phyloP scores from a whole-genome alignment of 1,284 basidiomycete genomes.

The Irpex sp. region DNA sequence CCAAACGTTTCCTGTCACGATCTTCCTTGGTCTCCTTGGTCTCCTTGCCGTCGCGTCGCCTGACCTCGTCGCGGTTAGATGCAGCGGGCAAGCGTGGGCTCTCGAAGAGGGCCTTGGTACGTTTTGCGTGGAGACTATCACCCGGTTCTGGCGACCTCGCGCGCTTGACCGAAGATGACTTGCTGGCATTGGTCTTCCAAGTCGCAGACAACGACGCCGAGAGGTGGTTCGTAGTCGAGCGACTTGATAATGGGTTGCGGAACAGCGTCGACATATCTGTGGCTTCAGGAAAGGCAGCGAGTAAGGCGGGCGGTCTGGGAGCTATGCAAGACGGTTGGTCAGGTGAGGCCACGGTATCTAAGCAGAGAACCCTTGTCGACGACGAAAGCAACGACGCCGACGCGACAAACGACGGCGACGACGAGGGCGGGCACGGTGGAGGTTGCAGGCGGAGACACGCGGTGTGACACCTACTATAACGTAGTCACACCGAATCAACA shows the following conservation, averaged over 20 bases:
- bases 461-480: background rate
- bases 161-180: slow-evolving; percentile 40
- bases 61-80: slow-evolving; percentile 18
- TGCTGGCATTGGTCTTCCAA: slow-evolving; percentile 13
- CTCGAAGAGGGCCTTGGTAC: slow-evolving; percentile 25
- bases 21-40: slow-evolving; percentile 26
- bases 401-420: background rate
- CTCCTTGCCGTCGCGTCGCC: slow-evolving; percentile 25
- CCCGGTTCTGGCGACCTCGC: slow-evolving; percentile 56
- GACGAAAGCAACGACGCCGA: background rate
- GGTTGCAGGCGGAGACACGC: background rate
- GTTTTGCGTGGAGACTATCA: slow-evolving; percentile 32
- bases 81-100: slow-evolving; percentile 21
- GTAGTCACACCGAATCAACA: background rate
- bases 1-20: slow-evolving; percentile 37
- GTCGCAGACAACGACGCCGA: slow-evolving; percentile 6
- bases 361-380: background rate
- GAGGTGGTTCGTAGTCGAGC: slow-evolving; percentile 6
- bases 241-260: slow-evolving; percentile 9
- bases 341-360: background rate
- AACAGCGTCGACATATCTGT: slow-evolving; percentile 7
- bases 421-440: slow-evolving; percentile 3
- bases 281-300: background rate
- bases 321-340: slow-evolving; percentile 6
- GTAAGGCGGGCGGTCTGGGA: background rate